Conservation (phyloP, 2,329 filamentous ascomycete species). For the Purpureocillium takamizusanense region DNA sequence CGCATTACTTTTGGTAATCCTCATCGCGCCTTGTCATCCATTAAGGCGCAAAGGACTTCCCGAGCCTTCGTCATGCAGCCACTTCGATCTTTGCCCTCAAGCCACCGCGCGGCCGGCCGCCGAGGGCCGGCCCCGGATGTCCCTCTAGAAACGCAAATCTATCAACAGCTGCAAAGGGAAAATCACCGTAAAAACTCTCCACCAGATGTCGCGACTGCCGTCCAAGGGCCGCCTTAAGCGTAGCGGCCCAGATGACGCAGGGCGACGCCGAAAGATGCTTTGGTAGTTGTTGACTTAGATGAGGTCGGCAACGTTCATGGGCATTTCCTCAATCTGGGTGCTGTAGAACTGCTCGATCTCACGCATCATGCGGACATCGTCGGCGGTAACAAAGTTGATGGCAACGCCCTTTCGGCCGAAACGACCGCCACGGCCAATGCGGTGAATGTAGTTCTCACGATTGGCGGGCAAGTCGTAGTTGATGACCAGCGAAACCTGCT, state of each 20-base stretch:
- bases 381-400: conserved; percentile 99
- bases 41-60: conserved; percentile 28
- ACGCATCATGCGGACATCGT: conserved; percentile 99
- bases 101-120: conserved; percentile 19
- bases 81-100: conserved; percentile 19
- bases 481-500: conserved; percentile 99
- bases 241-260: conserved; percentile 12
- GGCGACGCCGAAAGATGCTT: conserved; percentile 14
- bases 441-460: conserved; percentile 99
- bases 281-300: conserved; percentile 43
- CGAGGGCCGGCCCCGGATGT: conserved; percentile 15
- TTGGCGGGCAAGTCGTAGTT: conserved; percentile 99
- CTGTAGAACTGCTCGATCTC: conserved; percentile 99
- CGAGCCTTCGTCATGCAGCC: conserved; percentile 27
- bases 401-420: conserved; percentile 99
- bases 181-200: conserved; percentile 19
- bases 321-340: conserved; percentile 99
- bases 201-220: conserved; percentile 18
- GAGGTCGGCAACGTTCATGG: conserved; percentile 80
- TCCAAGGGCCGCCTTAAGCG: conserved; percentile 11
- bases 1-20: conserved; percentile 35
- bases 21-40: conserved; percentile 23
- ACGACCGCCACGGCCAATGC: conserved; percentile 98
- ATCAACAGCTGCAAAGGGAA: conserved; percentile 28
- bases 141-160: conserved; percentile 30